A percentile compares a stretch with the other conserved stretches of the same genome.
Conservation (phyloP, 2,329 filamentous ascomycete genomes). For the Whalleya microplaca region DNA sequence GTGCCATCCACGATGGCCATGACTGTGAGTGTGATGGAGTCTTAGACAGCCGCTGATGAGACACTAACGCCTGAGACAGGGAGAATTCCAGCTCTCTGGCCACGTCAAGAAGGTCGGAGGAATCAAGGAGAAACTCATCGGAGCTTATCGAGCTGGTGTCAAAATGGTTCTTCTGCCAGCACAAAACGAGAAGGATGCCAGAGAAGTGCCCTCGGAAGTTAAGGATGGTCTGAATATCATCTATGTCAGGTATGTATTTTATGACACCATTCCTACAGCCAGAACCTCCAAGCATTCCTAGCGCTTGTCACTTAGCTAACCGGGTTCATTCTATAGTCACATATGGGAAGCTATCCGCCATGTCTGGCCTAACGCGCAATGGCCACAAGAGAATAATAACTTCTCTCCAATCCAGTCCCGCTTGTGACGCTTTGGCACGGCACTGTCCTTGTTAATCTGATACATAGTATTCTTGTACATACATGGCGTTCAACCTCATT, state of each 20-base stretch:
- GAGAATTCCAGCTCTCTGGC: conserved; percentile 78
- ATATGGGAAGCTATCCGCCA: conserved; percentile 92
- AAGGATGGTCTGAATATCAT: conserved; percentile 85
- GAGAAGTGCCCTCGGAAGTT: conserved; percentile 89
- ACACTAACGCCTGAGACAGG: conserved; percentile 45
- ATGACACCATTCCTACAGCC: background rate
- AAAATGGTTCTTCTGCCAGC: conserved; percentile 89
- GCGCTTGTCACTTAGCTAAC: conserved; percentile 21
- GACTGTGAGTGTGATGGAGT: conserved; percentile 63
- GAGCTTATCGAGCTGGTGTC: conserved; percentile 87
- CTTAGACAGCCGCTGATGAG: conserved; percentile 18
- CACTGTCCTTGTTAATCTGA: conserved; percentile 16
- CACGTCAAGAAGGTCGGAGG: conserved; percentile 93
- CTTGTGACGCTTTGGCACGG: conserved; percentile 56
- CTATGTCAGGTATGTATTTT: conserved; percentile 73
- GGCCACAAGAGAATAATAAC: conserved; percentile 69
- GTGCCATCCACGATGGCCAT: conserved; percentile 94
- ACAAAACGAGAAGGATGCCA: conserved; percentile 89
- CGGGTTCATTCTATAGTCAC: conserved; percentile 56
- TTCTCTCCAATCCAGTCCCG: conserved; percentile 76
- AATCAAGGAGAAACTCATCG: conserved; percentile 98
- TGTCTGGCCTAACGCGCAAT: conserved; percentile 89
- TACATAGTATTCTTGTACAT: conserved; percentile 20
- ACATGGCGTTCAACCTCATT: conserved; percentile 21
- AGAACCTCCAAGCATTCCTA: conserved; percentile 5